These are phyloP conservation scores for Dorcoceras hygrometricum DNA, from an alignment of 257 asterid genomes.

Conservation along the genomic window DNA sequence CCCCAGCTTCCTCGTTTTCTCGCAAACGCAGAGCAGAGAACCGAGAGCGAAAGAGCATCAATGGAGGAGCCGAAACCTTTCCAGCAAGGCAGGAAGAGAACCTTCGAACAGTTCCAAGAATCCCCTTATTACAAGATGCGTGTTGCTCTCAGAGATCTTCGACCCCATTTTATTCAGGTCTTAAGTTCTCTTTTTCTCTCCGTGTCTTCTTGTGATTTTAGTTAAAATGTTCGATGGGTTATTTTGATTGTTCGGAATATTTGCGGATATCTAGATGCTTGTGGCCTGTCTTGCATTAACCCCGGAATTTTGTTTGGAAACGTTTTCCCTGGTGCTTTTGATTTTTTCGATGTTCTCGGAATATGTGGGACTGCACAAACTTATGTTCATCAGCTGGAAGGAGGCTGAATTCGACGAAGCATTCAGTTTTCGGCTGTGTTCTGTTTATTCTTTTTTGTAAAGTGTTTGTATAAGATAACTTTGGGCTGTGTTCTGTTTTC, in stretches of 20 bases:
- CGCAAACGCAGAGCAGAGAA: neutral
- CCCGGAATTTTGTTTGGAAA: neutral
- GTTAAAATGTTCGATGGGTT: neutral
- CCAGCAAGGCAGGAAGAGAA: constrained; percentile 49
- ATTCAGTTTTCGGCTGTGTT: neutral
- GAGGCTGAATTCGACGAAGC: neutral
- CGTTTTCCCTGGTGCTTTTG: neutral
- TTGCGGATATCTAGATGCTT: neutral
- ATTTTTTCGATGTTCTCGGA: neutral
- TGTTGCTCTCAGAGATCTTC: constrained; percentile 57
- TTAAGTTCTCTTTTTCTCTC: neutral
- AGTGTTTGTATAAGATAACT: neutral
- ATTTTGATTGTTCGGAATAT: neutral
- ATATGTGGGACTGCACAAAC: constrained; percentile 2
- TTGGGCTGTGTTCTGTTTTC: constrained; percentile 1
- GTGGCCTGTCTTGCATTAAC: neutral
- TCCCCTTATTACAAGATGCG: constrained; percentile 72
- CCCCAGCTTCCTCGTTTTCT: neutral
- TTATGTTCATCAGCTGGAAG: neutral
- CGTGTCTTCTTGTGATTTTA: neutral
- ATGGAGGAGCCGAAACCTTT: constrained; percentile 41
- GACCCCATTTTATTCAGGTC: constrained; percentile 81
- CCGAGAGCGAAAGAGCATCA: constrained; percentile 13
- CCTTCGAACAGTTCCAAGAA: constrained; percentile 45
- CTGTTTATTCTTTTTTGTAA: neutral